These are phyloP conservation scores for Sporodiniella umbellata DNA, from an alignment of 371 early-diverging fungal species.

Conservation along the genomic window DNA sequence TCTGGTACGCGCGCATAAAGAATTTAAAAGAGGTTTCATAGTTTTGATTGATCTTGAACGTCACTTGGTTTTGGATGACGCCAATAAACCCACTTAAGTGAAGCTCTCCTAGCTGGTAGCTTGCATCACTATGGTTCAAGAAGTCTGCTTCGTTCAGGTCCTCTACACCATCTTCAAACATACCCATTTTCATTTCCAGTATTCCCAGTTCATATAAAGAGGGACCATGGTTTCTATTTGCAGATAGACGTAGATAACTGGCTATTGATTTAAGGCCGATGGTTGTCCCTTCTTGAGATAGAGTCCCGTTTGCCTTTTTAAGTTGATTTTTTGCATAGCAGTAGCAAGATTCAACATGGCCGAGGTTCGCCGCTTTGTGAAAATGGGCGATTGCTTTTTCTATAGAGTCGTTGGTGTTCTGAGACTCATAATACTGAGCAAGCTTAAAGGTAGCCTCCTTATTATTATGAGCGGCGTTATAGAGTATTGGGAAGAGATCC, in stretches of 20 bases:
- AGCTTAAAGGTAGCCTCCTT: constrained; percentile 8
- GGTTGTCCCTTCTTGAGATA: not conserved
- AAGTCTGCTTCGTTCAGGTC: constrained; percentile 20
- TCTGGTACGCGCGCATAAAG: not conserved
- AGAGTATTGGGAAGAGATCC: constrained; percentile 11
- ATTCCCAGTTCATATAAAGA: constrained; percentile 15
- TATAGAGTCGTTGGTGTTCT: not conserved
- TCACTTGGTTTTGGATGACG: constrained; percentile 1
- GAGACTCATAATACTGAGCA: constrained; percentile 10
- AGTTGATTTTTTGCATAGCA: constrained; percentile 16
- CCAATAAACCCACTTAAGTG: constrained; percentile 12
- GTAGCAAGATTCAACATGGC: constrained; percentile 17
- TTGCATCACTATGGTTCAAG: constrained; percentile 9
- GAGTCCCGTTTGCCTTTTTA: constrained; percentile 1
- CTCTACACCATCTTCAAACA: constrained; percentile 17
- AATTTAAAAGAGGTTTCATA: not conserved
- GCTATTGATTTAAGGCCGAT: constrained; percentile 3
- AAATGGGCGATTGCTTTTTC: constrained; percentile 10
- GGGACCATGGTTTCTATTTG: constrained; percentile 15
- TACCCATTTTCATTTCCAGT: constrained; percentile 11
- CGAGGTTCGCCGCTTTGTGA: constrained; percentile 9
- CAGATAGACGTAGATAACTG: constrained; percentile 12
- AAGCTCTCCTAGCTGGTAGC: constrained; percentile 15
- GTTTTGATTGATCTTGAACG: not conserved
- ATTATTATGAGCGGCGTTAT: constrained; percentile 16